Conservation (phyloP, 192 early-diverging fungal genomes). For the Mortierella alpina region DNA sequence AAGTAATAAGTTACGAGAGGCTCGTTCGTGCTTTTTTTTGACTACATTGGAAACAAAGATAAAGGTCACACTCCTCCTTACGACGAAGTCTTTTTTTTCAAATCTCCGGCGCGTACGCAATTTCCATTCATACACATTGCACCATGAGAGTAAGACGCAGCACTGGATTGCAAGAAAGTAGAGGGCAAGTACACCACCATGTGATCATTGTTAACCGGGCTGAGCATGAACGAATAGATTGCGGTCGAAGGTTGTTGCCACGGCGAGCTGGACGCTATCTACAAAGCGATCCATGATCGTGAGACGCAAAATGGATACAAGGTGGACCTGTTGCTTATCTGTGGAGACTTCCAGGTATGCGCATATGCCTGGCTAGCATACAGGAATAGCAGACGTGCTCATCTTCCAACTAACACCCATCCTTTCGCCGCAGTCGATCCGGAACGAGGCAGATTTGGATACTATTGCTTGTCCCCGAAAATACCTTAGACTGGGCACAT, state of each 20-base stretch:
- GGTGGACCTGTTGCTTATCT: constrained; percentile 94
- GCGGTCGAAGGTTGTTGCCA: constrained; percentile 98
- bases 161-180: background rate
- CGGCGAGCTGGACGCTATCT: constrained; percentile 93
- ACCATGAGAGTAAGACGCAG: background rate
- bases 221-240: constrained; percentile 52
- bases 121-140: background rate
- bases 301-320: constrained; percentile 70
- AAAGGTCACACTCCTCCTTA: too few relatives aligned
- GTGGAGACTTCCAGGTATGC: constrained; percentile 95
- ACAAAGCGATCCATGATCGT: constrained; percentile 72
- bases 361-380: background rate
- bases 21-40: too few relatives aligned
- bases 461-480: constrained; percentile 88
- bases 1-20: too few relatives aligned
- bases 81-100: too few relatives aligned
- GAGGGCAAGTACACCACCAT: background rate
- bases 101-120: background rate
- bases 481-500: constrained; percentile 84
- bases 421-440: constrained; percentile 61
- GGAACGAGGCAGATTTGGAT: constrained; percentile 86
- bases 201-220: background rate
- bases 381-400: background rate
- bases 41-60: too few relatives aligned
- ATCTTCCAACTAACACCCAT: background rate